These are phyloP conservation scores for Wolfiporia cocos DNA, from an alignment of 1,284 basidiomycete genomes.

Conservation along the genomic window DNA sequence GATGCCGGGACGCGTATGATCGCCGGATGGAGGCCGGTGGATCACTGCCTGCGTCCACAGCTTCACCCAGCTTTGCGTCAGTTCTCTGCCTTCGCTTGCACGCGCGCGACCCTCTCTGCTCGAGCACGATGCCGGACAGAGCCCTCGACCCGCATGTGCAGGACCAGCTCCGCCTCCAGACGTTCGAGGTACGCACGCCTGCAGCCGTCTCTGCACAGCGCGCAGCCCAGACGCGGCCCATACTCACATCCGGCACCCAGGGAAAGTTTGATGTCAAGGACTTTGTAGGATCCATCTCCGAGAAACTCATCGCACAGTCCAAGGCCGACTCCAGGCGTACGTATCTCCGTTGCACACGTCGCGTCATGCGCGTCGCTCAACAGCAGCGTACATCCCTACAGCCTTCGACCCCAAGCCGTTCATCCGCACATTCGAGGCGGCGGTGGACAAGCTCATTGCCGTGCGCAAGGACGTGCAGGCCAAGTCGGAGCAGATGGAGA, in stretches of 20 bases:
- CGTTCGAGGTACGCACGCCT: slow-evolving; percentile 27
- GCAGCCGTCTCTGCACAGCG: no score
- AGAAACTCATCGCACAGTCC: slow-evolving; percentile 81
- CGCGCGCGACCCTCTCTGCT: no score
- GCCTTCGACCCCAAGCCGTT: slow-evolving; percentile 95
- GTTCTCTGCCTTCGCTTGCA: no score
- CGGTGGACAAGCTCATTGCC: slow-evolving; percentile 81
- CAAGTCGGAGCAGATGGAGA: slow-evolving; percentile 88
- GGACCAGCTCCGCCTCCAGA: slow-evolving; percentile 22
- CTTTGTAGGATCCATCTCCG: slow-evolving; percentile 81
- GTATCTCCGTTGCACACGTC: slow-evolving; percentile 28
- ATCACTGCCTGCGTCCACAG: no score
- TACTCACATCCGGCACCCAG: slow-evolving; percentile 30
- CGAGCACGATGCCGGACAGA: neutral
- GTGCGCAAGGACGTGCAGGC: slow-evolving; percentile 85
- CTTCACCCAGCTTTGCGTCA: no score
- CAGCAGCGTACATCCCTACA: slow-evolving; percentile 24
- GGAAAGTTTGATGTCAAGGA: slow-evolving; percentile 91
- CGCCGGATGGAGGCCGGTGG: neutral
- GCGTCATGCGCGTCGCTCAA: no score
- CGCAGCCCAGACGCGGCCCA: neutral
- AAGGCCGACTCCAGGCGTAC: slow-evolving; percentile 79
- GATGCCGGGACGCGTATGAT: no score
- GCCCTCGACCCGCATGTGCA: slow-evolving; percentile 23
- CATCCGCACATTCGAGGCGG: slow-evolving; percentile 86